Conservation (phyloP, 176 grass and related monocot species). For the Tillandsia leiboldiana region DNA sequence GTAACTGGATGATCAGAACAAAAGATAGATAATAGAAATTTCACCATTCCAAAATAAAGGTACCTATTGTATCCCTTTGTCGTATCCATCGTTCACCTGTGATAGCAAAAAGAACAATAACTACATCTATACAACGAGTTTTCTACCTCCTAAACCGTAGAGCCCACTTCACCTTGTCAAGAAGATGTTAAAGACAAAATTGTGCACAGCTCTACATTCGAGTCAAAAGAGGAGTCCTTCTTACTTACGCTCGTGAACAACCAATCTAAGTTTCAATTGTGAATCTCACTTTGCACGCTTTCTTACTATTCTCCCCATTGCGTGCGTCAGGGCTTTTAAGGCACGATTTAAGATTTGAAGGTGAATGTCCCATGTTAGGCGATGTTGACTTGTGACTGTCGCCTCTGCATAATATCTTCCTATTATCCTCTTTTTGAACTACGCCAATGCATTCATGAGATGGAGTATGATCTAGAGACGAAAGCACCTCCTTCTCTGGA, state of each 20-base stretch:
- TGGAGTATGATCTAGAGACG: not conserved
- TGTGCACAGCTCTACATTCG: not conserved
- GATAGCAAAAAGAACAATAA: no score
- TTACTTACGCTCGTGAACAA: not conserved
- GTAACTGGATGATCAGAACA: no score
- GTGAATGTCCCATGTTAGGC: not conserved
- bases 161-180: no score
- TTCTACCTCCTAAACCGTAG: no score
- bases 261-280: constrained; percentile 8
- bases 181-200: not conserved
- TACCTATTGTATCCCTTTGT: no score
- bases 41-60: no score
- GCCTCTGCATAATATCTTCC: not conserved
- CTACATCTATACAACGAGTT: no score
- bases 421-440: not conserved
- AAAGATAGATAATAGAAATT: no score
- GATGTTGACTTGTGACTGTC: not conserved
- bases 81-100: no score
- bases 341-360: constrained; percentile 7
- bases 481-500: not conserved
- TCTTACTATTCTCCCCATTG: not conserved
- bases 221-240: no score
- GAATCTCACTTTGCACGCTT: constrained; percentile 10
- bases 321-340: constrained; percentile 6
- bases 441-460: not conserved